These are phyloP conservation scores for Aspergillus clavatus DNA, from an alignment of 2,329 filamentous ascomycete genomes.

Conservation along the genomic window DNA sequence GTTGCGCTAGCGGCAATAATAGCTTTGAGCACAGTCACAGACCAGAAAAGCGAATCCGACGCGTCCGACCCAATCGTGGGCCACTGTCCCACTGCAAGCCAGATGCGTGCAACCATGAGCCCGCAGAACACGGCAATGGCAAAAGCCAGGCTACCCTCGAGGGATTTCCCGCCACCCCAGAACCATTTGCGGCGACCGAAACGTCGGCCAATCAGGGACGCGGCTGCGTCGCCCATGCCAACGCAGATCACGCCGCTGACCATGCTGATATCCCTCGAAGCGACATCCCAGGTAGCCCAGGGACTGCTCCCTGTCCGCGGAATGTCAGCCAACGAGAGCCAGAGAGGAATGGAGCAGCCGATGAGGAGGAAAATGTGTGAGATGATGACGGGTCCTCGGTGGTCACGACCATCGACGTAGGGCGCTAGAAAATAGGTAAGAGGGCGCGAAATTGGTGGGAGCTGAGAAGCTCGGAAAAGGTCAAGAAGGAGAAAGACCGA, in stretches of 20 bases:
- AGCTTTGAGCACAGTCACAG: conserved; percentile 52
- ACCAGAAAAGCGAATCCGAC: conserved; percentile 23
- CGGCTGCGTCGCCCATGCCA: conserved; percentile 89
- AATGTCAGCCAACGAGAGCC: conserved; percentile 74
- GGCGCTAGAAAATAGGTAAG: conserved; percentile 83
- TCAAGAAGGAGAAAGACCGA: conserved; percentile 85
- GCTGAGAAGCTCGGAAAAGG: conserved; percentile 80
- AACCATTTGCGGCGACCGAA: conserved; percentile 88
- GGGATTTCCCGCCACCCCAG: conserved; percentile 92
- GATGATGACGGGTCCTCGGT: conserved; percentile 89
- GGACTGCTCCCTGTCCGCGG: conserved; percentile 52
- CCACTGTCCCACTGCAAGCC: conserved; percentile 75
- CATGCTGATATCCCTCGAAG: conserved; percentile 75
- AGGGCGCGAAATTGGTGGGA: conserved; percentile 82
- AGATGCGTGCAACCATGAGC: conserved; percentile 63
- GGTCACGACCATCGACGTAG: conserved; percentile 89
- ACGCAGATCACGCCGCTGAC: conserved; percentile 89
- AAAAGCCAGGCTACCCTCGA: conserved; percentile 83
- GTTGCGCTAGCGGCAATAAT: conserved; percentile 69
- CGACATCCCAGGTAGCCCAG: conserved; percentile 70
- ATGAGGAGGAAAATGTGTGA: conserved; percentile 94
- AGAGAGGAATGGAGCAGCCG: conserved; percentile 89
- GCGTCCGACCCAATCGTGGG: conserved; percentile 23
- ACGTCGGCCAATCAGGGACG: conserved; percentile 80
- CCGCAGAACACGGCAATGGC: conserved; percentile 72